Evolutionary conservation across 1,284 basidiomycete species (phyloP).

Genomic region (Ustilago esculenta): DNA sequence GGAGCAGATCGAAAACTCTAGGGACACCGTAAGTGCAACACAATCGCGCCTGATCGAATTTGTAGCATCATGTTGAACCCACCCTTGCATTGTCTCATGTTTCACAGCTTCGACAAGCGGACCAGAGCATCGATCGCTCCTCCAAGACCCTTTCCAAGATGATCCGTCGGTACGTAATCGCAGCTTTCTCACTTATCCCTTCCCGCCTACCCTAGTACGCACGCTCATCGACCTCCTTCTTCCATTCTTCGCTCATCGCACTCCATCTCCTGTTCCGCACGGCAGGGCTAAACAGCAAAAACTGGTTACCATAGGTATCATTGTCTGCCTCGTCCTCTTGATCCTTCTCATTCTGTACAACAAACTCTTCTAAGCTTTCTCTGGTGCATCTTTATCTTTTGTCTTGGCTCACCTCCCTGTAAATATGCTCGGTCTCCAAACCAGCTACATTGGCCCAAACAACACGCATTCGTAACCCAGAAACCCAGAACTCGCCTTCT

Average conservation of each 20-base stretch:
- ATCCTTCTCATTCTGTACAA: slow-evolving; percentile 66
- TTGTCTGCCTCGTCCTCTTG: slow-evolving; percentile 63
- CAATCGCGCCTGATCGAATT: too few species aligned
- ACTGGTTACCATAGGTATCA: slow-evolving; percentile 62
- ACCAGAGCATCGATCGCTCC: slow-evolving; percentile 72
- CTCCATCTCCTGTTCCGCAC: slow-evolving; percentile 5
- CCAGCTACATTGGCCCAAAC: too few species aligned
- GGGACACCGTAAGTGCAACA: slow-evolving; percentile 83
- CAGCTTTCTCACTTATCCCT: background rate
- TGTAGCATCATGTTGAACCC: background rate
- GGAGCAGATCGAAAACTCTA: slow-evolving; percentile 93
- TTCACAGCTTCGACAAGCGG: slow-evolving; percentile 71
- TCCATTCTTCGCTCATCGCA: background rate
- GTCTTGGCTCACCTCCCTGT: slow-evolving; percentile 4
- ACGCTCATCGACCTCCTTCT: slow-evolving; percentile 2
- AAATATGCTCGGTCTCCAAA: background rate
- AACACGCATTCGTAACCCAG: background rate
- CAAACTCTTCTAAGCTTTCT: slow-evolving; percentile 48
- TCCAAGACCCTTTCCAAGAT: slow-evolving; percentile 73
- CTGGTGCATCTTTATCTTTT: background rate
- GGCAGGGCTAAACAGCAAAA: slow-evolving; percentile 66
- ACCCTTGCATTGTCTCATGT: background rate
- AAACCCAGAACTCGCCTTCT: too few species aligned
- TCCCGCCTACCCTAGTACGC: background rate
- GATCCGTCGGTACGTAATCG: slow-evolving; percentile 71